Evolutionary conservation across 495 filamentous ascomycete genomes (phyloP), one percentile per base, ranked within the genome.

Genomic region (Penicillium argentinense): DNA sequence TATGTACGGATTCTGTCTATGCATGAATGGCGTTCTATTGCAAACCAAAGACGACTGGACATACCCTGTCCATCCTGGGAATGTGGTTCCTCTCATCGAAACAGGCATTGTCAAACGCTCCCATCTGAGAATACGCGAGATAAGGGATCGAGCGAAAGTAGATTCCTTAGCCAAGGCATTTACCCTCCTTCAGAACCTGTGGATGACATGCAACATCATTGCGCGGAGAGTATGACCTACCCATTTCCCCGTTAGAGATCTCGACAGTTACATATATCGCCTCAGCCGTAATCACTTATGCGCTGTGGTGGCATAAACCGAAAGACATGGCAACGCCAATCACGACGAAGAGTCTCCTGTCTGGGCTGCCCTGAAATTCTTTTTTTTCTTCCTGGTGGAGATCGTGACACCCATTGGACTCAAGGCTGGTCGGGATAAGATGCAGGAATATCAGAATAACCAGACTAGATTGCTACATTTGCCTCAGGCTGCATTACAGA

Each of bases 101-200:
- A 22, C 40, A 3, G 28, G 52, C 4, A 17, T 56, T 9, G 21
- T 56, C 21, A 38, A 39, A 21, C 17, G 17, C 3, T 37, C 12
- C 12, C 37, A 50, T 17, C 42, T 47, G 41, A 37, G 42, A 25
- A 9, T 14, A 5, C 30, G 38, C 16, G 53, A 56, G 5, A 43
- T 56, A 18, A 16, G 47, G 46, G 47, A 51, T 11, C 36, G 47
- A 22, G 47, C 53, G 26, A 56, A 56, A 25, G 19, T 42, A 16
- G 47, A 51, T 14, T 51, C 47, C n/a, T 34, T 56, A 38, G 47
- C 42, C 14, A 47, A 56, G 14, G 47, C 24, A 9, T 45, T 51
- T 17, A 51, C 42, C 23, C n/a, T 56, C 14, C 38, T 56, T 4
- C 42, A 51, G 23, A 47, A 30, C 23, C 24, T 27, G 5, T 55